These are phyloP conservation scores for Areca catechu DNA, from an alignment of 176 grass and related monocot species.

Conservation along the genomic window DNA sequence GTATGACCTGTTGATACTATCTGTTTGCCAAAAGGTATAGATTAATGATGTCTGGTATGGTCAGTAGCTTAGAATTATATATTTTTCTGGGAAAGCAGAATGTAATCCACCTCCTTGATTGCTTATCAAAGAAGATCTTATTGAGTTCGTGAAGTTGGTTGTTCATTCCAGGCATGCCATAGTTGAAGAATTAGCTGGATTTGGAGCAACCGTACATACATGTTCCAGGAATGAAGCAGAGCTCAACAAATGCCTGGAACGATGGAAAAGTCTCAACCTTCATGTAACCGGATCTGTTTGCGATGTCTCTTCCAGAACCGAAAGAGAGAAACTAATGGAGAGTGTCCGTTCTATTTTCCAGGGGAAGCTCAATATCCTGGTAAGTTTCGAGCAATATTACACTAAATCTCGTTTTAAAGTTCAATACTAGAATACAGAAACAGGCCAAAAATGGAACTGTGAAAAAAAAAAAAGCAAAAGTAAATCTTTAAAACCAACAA, in stretches of 20 bases:
- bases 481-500: too few relatives aligned
- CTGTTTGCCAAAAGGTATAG: too few relatives aligned
- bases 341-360: slow-evolving; percentile 17
- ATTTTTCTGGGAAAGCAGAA: too few relatives aligned
- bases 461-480: too few relatives aligned
- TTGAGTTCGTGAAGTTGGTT: too few relatives aligned
- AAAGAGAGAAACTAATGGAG: slow-evolving; percentile 24
- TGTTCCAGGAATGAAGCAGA: slow-evolving; percentile 28
- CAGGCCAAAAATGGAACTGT: too few relatives aligned
- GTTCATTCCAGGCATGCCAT: slow-evolving; percentile 21
- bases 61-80: too few relatives aligned
- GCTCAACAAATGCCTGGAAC: slow-evolving; percentile 17
- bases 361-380: slow-evolving; percentile 36
- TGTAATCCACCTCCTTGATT: too few relatives aligned
- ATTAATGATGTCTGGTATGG: too few relatives aligned
- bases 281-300: slow-evolving; percentile 23
- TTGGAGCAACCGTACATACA: slow-evolving; percentile 35
- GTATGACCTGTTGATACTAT: too few relatives aligned
- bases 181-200: slow-evolving; percentile 28
- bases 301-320: slow-evolving; percentile 24
- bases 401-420: background rate
- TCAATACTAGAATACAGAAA: too few relatives aligned
- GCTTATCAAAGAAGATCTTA: too few relatives aligned
- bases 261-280: slow-evolving; percentile 16
- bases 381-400: background rate